phyloP scores from a whole-genome alignment of 306 rosid genomes.

The Leucaena leucocephala region DNA sequence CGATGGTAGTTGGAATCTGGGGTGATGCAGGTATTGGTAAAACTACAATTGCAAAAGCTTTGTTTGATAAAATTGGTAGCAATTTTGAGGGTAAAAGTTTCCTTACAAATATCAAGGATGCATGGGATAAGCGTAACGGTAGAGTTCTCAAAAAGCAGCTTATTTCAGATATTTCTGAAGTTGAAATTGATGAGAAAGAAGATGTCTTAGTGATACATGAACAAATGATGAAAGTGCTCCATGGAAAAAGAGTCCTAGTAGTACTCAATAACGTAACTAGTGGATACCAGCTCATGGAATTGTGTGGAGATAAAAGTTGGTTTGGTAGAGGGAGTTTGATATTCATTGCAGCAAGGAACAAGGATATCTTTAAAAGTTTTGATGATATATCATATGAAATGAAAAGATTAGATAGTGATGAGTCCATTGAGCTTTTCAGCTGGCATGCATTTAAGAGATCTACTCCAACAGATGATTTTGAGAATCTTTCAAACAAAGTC shows the following conservation, averaged over 20 bases:
- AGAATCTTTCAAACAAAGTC: background rate
- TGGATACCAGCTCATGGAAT: background rate
- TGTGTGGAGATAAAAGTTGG: background rate
- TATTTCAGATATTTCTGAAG: background rate
- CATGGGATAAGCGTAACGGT: background rate
- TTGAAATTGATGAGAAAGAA: background rate
- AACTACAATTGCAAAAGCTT: background rate
- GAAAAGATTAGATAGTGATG: background rate
- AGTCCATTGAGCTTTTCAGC: background rate
- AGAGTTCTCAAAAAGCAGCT: background rate
- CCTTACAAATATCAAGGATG: background rate
- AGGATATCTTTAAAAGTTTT: background rate
- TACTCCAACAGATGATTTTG: background rate
- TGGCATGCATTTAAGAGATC: slow-evolving; percentile 7
- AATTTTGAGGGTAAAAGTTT: background rate
- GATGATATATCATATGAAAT: background rate
- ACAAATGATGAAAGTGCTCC: background rate
- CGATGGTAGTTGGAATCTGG: background rate
- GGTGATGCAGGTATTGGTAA: slow-evolving; percentile 4
- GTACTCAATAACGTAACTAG: background rate
- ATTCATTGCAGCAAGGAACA: background rate
- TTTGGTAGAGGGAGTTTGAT: slow-evolving; percentile 2
- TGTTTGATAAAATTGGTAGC: background rate
- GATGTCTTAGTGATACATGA: background rate
- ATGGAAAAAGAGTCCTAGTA: slow-evolving; percentile 4